Evolutionary conservation across 108 stramenopile species (phyloP).

Genomic region (Pseudonitzschia multiseries): DNA sequence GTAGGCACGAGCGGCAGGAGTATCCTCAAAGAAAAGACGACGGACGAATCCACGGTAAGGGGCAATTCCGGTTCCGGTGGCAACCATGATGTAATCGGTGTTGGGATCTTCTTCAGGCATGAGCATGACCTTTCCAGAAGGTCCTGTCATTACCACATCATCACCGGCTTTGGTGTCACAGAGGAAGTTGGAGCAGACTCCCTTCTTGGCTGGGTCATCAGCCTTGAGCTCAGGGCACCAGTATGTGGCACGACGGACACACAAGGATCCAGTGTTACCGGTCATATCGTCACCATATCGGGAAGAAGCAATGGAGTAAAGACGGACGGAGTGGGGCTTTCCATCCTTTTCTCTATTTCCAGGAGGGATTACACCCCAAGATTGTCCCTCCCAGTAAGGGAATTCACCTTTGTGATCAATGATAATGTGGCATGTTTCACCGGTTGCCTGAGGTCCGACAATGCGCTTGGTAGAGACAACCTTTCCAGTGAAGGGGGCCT

Average conservation of each 20-base stretch:
- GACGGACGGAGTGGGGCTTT: slow-evolving; percentile 94
- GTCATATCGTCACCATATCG: slow-evolving; percentile 98
- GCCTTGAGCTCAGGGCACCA: slow-evolving; percentile 92
- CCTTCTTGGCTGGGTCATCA: slow-evolving; percentile 98
- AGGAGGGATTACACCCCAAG: slow-evolving; percentile 95
- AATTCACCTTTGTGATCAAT: slow-evolving; percentile 97
- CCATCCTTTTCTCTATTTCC: slow-evolving; percentile 92
- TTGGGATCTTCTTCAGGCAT: slow-evolving; percentile 93
- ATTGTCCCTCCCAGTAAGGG: slow-evolving; percentile 98
- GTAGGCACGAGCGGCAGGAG: slow-evolving; percentile 88
- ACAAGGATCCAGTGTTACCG: slow-evolving; percentile 93
- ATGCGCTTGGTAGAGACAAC: slow-evolving; percentile 96
- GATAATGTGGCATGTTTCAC: slow-evolving; percentile 97
- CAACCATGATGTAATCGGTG: slow-evolving; percentile 98
- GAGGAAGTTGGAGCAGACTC: slow-evolving; percentile 97
- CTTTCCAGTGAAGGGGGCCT: slow-evolving; percentile 94
- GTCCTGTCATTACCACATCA: slow-evolving; percentile 90
- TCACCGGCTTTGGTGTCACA: slow-evolving; percentile 93
- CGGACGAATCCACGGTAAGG: slow-evolving; percentile 97
- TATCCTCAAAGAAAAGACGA: slow-evolving; percentile 93
- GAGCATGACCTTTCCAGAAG: slow-evolving; percentile 98
- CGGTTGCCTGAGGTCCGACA: slow-evolving; percentile 96
- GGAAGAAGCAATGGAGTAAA: slow-evolving; percentile 97
- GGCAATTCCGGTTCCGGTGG: slow-evolving; percentile 97
- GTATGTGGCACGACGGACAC: slow-evolving; percentile 96